phyloP scores from a whole-genome alignment of 257 asterid genomes.

The Ophiorrhiza pumila region DNA sequence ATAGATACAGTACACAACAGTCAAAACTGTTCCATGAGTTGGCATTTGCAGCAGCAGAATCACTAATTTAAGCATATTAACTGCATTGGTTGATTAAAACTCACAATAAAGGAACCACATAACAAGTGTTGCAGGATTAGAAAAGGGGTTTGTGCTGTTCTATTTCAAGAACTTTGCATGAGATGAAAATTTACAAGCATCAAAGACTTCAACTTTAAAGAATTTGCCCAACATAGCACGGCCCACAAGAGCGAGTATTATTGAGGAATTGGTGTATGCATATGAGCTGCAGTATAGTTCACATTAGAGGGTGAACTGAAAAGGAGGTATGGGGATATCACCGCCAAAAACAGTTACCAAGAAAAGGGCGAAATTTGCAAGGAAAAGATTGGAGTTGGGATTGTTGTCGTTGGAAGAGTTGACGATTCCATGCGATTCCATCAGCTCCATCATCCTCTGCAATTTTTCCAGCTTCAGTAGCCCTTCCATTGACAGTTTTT shows the following conservation, averaged over 20 bases:
- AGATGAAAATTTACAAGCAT: too few relatives aligned
- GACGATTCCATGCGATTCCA: conserved; percentile 49
- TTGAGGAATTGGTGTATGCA: background rate
- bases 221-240: background rate
- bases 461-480: conserved; percentile 59
- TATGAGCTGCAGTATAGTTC: background rate
- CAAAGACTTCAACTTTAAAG: background rate
- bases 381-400: conserved; percentile 57
- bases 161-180: background rate
- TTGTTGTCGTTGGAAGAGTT: conserved; percentile 28
- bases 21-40: too few relatives aligned
- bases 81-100: background rate
- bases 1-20: background rate
- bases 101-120: background rate
- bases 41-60: background rate
- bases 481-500: conserved; percentile 56
- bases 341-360: conserved; percentile 34
- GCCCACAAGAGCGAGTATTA: background rate
- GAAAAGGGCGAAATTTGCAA: conserved; percentile 56
- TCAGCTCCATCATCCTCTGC: conserved; percentile 45
- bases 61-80: background rate
- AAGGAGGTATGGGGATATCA: background rate
- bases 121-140: background rate
- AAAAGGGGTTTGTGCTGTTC: background rate
- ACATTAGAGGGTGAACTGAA: background rate